These are phyloP conservation scores for Gardenia jasminoides DNA, from an alignment of 257 asterid genomes.

Conservation along the genomic window DNA sequence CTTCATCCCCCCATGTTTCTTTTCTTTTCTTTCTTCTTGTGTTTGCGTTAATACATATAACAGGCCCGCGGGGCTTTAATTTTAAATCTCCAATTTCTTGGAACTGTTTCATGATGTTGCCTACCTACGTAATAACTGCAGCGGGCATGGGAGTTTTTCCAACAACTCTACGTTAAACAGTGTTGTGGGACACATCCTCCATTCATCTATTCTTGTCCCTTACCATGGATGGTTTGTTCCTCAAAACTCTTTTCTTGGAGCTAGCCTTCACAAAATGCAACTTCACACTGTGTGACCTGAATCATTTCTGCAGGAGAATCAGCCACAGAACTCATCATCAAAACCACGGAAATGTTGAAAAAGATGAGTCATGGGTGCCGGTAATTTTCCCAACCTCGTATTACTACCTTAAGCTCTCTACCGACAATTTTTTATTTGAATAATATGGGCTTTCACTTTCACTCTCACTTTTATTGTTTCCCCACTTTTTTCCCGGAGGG, in stretches of 20 bases:
- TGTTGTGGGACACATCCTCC: conserved; percentile 41
- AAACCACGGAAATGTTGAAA: conserved; percentile 49
- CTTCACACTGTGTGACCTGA: too few species aligned
- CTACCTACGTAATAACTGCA: conserved; percentile 4
- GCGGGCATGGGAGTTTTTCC: conserved; percentile 54
- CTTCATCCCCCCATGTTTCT: background rate
- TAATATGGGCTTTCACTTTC: background rate
- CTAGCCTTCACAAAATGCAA: too few species aligned
- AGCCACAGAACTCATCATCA: conserved; percentile 50
- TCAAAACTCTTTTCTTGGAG: background rate
- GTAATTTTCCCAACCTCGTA: conserved; percentile 16
- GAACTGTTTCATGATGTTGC: background rate
- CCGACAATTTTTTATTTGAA: background rate
- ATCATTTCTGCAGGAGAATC: conserved; percentile 36
- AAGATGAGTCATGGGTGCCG: conserved; percentile 55
- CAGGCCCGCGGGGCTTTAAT: too few species aligned
- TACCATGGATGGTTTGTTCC: conserved; percentile 46
- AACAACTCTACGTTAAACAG: conserved; percentile 26
- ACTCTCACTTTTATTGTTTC: background rate
- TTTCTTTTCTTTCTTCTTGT: too few species aligned
- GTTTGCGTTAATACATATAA: too few species aligned
- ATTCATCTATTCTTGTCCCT: conserved; percentile 47
- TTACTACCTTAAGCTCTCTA: too few species aligned
- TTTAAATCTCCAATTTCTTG: background rate
- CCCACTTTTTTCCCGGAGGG: too few species aligned